A percentile compares a stretch with the other conserved stretches of the same genome.
These are phyloP conservation scores for Eimeria praecox DNA, from an alignment of 169 alveolate species.

Conservation along the genomic window DNA sequence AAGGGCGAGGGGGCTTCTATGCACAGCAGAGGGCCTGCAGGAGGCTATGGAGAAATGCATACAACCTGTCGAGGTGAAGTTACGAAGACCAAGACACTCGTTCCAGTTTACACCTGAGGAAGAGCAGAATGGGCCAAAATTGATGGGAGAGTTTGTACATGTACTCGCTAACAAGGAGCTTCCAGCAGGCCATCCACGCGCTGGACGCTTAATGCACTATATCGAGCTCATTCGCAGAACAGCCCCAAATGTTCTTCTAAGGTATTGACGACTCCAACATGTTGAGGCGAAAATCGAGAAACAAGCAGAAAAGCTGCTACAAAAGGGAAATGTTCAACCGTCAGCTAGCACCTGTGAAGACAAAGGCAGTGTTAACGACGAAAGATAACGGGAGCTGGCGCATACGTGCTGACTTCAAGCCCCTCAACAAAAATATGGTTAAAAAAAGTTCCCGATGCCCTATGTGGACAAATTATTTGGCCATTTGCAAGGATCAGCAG, in stretches of 20 bases:
- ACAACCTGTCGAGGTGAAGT: background rate
- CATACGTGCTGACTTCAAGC: too few species aligned
- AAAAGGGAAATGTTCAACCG: too few species aligned
- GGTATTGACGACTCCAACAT: background rate
- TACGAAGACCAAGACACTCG: background rate
- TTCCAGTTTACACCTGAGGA: background rate
- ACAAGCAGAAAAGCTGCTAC: too few species aligned
- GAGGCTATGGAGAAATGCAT: background rate
- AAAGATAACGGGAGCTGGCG: too few species aligned
- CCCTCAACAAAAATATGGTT: too few species aligned
- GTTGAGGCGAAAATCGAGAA: too few species aligned
- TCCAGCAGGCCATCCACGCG: background rate
- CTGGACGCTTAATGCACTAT: background rate
- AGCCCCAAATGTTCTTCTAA: background rate
- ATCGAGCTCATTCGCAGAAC: background rate
- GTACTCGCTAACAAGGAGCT: background rate
- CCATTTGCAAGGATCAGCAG: too few species aligned
- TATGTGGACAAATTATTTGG: too few species aligned
- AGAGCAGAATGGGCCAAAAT: background rate
- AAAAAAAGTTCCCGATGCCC: too few species aligned
- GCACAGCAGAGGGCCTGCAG: background rate
- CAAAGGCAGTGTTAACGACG: too few species aligned
- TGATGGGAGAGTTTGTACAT: background rate
- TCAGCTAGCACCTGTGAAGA: too few species aligned
- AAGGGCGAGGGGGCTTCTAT: background rate